A percentile compares a stretch with the other conserved stretches of the same genome.
Conservation (phyloP, 2,329 filamentous ascomycete species). For the Diaporthe aspalathi region DNA sequence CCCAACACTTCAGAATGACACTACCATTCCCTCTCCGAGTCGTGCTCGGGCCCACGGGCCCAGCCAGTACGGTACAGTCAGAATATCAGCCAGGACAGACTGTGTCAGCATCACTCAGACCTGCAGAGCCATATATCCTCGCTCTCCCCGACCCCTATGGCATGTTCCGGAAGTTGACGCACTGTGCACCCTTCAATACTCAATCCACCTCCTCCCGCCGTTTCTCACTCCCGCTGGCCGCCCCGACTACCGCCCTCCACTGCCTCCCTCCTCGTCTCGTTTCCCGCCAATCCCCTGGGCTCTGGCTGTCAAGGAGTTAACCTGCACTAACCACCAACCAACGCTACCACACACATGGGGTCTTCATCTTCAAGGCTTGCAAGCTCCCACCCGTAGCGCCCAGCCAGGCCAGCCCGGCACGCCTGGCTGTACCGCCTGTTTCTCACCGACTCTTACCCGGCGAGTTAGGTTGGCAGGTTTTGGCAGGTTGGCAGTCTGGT, state of each 20-base stretch:
- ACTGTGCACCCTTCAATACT: background rate
- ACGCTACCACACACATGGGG: conserved; percentile 5
- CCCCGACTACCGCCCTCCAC: conserved; percentile 9
- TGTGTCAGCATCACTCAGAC: conserved; percentile 8
- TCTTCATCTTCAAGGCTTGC: conserved; percentile 3
- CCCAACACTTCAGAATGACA: background rate
- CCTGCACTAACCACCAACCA: conserved; percentile 22
- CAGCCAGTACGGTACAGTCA: conserved; percentile 12
- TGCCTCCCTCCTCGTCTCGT: background rate
- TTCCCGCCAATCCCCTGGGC: conserved; percentile 6
- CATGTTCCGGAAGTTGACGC: background rate
- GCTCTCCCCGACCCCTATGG: conserved; percentile 17
- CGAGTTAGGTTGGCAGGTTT: conserved; percentile 10
- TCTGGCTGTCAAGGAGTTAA: too few species aligned
- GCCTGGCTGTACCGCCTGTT: conserved; percentile 12
- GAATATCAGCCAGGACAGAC: background rate
- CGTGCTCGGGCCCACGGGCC: conserved; percentile 10
- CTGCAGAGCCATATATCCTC: background rate
- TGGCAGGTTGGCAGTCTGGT: too few species aligned
- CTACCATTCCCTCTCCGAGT: background rate
- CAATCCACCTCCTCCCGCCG: background rate
- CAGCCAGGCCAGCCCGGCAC: background rate
- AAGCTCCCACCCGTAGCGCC: conserved; percentile 18
- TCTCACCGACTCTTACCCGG: conserved; percentile 32
- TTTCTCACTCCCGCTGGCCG: conserved; percentile 2